Evolutionary conservation across 2,329 filamentous ascomycete species (phyloP).

Genomic region (Fusarium sp.): DNA sequence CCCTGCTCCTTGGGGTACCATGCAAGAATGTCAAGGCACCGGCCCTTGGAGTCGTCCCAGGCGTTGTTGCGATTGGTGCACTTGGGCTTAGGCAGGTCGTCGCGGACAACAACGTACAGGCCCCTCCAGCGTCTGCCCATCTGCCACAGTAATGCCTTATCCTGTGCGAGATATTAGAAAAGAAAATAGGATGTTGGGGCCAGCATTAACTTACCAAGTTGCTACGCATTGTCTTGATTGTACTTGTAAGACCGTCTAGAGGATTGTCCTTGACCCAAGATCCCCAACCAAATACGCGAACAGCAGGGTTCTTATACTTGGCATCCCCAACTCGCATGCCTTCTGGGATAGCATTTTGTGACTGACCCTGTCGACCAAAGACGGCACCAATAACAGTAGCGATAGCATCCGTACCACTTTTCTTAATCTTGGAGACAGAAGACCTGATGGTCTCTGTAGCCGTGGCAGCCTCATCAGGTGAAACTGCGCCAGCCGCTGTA

Average conservation of each 20-base stretch:
- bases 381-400: neutral
- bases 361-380: neutral
- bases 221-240: neutral
- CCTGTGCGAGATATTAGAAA: no score
- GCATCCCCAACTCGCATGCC: constrained; percentile 2
- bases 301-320: constrained; percentile 1
- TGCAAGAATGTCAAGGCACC: constrained; percentile 10
- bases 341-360: neutral
- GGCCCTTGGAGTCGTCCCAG: neutral
- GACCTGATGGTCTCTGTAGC: no score
- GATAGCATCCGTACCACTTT: neutral
- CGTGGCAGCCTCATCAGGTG: no score
- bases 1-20: no score
- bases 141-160: constrained; percentile 15
- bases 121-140: constrained; percentile 7
- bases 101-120: constrained; percentile 11
- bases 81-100: constrained; percentile 7
- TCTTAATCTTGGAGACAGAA: no score
- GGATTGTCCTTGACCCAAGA: neutral
- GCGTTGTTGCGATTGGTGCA: constrained; percentile 18
- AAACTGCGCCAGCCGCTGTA: no score
- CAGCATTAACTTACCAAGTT: constrained; percentile 2
- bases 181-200: neutral
- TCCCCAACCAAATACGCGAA: constrained; percentile 7
- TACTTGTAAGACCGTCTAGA: neutral